A percentile compares a stretch with the other conserved stretches of the same genome.
Evolutionary conservation across 352 stramenopile species (phyloP).

Genomic region (Phytophthora sp.): DNA sequence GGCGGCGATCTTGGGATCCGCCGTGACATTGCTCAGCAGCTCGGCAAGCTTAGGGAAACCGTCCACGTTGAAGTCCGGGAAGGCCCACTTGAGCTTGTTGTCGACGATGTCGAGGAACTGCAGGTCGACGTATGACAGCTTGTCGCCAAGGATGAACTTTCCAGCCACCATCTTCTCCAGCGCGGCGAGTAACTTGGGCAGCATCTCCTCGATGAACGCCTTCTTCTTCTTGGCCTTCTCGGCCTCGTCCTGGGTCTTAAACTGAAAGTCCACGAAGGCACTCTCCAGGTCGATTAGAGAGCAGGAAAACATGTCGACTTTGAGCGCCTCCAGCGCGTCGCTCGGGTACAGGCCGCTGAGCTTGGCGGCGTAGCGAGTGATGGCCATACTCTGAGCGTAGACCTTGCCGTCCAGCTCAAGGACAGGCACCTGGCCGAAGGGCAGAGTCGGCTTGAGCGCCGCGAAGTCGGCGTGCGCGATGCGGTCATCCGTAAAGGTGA

Average conservation of each 20-base stretch:
- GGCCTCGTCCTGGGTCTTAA: conserved; percentile 41
- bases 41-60: conserved; percentile 52
- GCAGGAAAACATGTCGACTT: conserved; percentile 40
- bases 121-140: conserved; percentile 48
- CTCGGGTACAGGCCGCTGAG: conserved; percentile 41
- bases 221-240: conserved; percentile 52
- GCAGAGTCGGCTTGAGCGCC: conserved; percentile 44
- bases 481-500: conserved; percentile 47
- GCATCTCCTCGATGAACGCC: conserved; percentile 42
- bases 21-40: conserved; percentile 45
- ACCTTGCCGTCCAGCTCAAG: conserved; percentile 46
- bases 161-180: conserved; percentile 56
- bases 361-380: conserved; percentile 52
- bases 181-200: conserved; percentile 41
- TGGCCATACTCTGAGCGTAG: conserved; percentile 49
- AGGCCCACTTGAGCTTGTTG: conserved; percentile 42
- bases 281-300: conserved; percentile 26
- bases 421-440: conserved; percentile 48
- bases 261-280: conserved; percentile 30
- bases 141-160: conserved; percentile 60
- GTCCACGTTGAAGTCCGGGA: conserved; percentile 36
- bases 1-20: conserved; percentile 45
- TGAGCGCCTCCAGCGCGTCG: conserved; percentile 34
- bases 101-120: conserved; percentile 47
- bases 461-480: conserved; percentile 35